A percentile compares a stretch with the other conserved stretches of the same genome.
Conservation (phyloP, 805 yeast genomes). For the Kazachstania kunashirensis region DNA sequence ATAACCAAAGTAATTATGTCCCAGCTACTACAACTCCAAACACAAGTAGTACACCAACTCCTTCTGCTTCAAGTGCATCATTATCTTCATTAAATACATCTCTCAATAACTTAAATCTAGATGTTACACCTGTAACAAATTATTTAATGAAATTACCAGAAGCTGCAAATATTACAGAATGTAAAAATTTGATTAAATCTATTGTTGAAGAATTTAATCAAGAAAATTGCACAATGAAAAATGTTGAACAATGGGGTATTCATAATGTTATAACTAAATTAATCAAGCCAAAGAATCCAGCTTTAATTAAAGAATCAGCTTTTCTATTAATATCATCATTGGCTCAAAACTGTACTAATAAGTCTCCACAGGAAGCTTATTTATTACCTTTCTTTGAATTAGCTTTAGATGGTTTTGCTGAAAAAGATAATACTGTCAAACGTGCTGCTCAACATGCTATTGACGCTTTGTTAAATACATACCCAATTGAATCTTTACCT, state of each 20-base stretch:
- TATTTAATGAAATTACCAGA: slow-evolving; percentile 33
- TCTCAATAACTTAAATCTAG: slow-evolving; percentile 45
- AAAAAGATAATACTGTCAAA: slow-evolving; percentile 78
- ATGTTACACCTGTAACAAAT: slow-evolving; percentile 54
- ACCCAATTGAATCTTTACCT: slow-evolving; percentile 70
- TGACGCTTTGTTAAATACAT: slow-evolving; percentile 58
- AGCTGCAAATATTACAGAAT: slow-evolving; percentile 28
- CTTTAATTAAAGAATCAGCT: slow-evolving; percentile 69
- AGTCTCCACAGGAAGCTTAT: slow-evolving; percentile 66
- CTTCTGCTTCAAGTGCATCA: slow-evolving; percentile 58
- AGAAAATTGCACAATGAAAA: slow-evolving; percentile 22
- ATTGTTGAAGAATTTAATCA: slow-evolving; percentile 41
- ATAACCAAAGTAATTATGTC: slow-evolving; percentile 18
- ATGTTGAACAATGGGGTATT: slow-evolving; percentile 57
- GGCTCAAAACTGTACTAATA: slow-evolving; percentile 54
- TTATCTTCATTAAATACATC: slow-evolving; percentile 59
- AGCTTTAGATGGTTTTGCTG: slow-evolving; percentile 67
- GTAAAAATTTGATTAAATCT: slow-evolving; percentile 27
- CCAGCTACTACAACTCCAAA: slow-evolving; percentile 31
- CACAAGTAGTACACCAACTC: slow-evolving; percentile 30
- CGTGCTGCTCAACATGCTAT: slow-evolving; percentile 77
- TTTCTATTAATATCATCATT: slow-evolving; percentile 49
- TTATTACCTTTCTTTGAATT: slow-evolving; percentile 52
- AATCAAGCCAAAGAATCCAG: slow-evolving; percentile 62
- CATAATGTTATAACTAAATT: slow-evolving; percentile 54